Conservation (phyloP, 768 basidiomycete genomes). For the Leucosporidium scottii region DNA sequence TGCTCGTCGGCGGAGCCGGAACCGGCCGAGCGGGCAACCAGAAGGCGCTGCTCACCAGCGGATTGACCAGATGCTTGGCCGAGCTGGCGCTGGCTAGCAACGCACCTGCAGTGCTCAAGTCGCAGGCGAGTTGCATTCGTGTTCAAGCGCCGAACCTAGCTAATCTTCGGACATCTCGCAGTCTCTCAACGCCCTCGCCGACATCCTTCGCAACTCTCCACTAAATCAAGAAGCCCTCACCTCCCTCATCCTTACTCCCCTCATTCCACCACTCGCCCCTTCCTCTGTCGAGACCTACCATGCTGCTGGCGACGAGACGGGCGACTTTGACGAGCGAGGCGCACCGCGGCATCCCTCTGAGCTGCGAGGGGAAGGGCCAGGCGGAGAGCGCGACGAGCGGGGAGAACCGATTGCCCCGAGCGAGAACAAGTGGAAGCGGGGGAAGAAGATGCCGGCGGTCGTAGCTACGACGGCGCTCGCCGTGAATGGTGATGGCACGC, state of each 20-base stretch:
- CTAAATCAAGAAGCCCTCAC: slow-evolving; percentile 64
- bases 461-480: slow-evolving; percentile 74
- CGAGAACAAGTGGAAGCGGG: slow-evolving; percentile 28
- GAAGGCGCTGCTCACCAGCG: slow-evolving; percentile 34
- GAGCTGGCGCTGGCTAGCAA: slow-evolving; percentile 92
- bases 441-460: slow-evolving; percentile 51
- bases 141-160: neutral
- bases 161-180: slow-evolving; percentile 1
- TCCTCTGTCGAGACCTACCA: slow-evolving; percentile 11
- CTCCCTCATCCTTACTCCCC: slow-evolving; percentile 68
- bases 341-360: neutral
- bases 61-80: slow-evolving; percentile 62
- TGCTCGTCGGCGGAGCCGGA: slow-evolving; percentile 56
- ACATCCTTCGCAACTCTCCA: slow-evolving; percentile 58
- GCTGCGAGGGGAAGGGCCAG: neutral
- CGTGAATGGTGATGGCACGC: slow-evolving; percentile 83
- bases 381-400: neutral
- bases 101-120: slow-evolving; percentile 77
- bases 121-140: slow-evolving; percentile 52
- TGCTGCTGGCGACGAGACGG: slow-evolving; percentile 55
- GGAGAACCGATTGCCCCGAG: neutral
- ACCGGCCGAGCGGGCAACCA: slow-evolving; percentile 42
- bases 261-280: slow-evolving; percentile 39
- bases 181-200: slow-evolving; percentile 56
- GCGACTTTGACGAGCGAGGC: slow-evolving; percentile 23